Evolutionary conservation across 2,329 filamentous ascomycete species (phyloP).

Genomic region (Penicillium sp.): DNA sequence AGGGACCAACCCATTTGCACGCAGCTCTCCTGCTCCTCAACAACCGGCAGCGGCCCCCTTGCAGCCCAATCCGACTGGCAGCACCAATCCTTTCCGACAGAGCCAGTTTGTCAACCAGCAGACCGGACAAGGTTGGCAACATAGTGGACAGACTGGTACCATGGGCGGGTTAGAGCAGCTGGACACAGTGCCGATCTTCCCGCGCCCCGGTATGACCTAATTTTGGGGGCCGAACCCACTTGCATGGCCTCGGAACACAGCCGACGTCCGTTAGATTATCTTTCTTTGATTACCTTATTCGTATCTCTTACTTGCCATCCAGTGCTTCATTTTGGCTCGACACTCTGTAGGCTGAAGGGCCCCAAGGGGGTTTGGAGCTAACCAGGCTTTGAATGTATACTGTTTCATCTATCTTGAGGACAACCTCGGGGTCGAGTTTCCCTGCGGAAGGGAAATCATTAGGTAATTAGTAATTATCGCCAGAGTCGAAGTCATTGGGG

Average conservation of each 20-base stretch:
- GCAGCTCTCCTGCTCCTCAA: slow-evolving; percentile 45
- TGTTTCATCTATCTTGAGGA: neutral
- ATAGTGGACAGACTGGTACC: slow-evolving; percentile 69
- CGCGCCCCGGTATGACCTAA: slow-evolving; percentile 64
- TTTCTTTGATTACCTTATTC: slow-evolving; percentile 7
- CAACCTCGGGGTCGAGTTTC: neutral
- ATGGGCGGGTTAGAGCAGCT: slow-evolving; percentile 75
- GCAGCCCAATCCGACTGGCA: slow-evolving; percentile 77
- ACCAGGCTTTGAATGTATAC: neutral
- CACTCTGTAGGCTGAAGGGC: slow-evolving; percentile 1
- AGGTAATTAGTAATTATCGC: neutral
- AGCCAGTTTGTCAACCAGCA: slow-evolving; percentile 85
- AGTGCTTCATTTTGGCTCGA: slow-evolving; percentile 1
- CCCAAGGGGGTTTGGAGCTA: neutral
- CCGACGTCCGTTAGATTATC: slow-evolving; percentile 7
- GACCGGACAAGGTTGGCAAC: slow-evolving; percentile 87
- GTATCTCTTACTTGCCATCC: slow-evolving; percentile 3
- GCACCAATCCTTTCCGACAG: slow-evolving; percentile 93
- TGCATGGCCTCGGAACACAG: slow-evolving; percentile 1
- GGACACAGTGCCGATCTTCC: slow-evolving; percentile 81
- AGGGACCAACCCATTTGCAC: slow-evolving; percentile 72
- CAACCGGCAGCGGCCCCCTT: slow-evolving; percentile 51
- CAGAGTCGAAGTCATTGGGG: neutral
- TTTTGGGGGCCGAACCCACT: neutral
- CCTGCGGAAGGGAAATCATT: neutral